phyloP scores from a whole-genome alignment of 192 early-diverging fungal genomes.

The Umbelopsis sp. region DNA sequence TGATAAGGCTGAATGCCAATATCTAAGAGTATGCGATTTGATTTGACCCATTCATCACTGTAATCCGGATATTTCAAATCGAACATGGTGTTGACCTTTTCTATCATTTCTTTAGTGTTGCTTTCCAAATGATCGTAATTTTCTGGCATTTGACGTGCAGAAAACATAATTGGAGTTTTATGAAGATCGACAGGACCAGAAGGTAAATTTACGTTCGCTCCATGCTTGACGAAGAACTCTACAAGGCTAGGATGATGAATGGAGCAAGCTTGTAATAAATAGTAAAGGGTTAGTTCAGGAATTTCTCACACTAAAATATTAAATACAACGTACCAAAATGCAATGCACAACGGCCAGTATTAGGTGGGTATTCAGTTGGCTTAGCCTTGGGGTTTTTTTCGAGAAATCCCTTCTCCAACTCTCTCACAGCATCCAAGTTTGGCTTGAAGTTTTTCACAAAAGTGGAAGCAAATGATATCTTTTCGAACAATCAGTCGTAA shows the following conservation, averaged over 20 bases:
- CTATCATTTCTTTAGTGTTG: neutral
- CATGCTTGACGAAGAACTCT: constrained; percentile 25
- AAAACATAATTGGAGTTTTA: constrained; percentile 22
- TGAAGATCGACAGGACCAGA: neutral
- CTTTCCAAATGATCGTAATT: constrained; percentile 2
- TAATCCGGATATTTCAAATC: constrained; percentile 20
- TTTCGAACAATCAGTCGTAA: neutral
- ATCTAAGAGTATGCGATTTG: neutral
- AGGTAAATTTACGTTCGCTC: constrained; percentile 20
- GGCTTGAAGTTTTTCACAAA: constrained; percentile 19
- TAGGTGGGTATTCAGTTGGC: constrained; percentile 16
- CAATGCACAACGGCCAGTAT: constrained; percentile 27
- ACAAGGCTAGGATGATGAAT: constrained; percentile 26
- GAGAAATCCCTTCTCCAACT: constrained; percentile 25
- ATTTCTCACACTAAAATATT: neutral
- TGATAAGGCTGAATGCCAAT: constrained; percentile 24
- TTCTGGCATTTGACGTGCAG: neutral
- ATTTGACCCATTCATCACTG: neutral
- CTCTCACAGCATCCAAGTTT: constrained; percentile 16
- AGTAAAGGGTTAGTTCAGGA: neutral
- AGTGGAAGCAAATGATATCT: constrained; percentile 15
- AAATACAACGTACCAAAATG: neutral
- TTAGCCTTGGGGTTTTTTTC: constrained; percentile 31
- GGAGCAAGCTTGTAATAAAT: constrained; percentile 13
- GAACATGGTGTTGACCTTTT: constrained; percentile 22